These are phyloP conservation scores for Bullera alba DNA, from an alignment of 768 basidiomycete genomes.

Conservation along the genomic window DNA sequence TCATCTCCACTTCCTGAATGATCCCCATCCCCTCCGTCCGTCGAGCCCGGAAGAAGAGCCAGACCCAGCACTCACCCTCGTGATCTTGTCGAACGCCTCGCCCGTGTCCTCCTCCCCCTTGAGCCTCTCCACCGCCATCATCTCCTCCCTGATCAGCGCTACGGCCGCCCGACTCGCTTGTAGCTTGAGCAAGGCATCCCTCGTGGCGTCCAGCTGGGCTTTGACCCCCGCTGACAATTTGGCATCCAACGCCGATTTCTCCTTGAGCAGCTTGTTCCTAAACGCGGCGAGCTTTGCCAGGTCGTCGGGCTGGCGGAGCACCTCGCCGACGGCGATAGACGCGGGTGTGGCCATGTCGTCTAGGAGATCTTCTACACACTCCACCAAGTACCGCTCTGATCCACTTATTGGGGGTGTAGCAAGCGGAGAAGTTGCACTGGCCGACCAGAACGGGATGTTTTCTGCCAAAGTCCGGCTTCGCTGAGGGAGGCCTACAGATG, in stretches of 20 bases:
- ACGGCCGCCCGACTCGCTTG: conserved; percentile 40
- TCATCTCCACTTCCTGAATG: too few species aligned
- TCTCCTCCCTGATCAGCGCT: conserved; percentile 33
- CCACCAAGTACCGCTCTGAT: too few species aligned
- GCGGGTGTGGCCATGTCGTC: conserved; percentile 23
- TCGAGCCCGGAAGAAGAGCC: not conserved
- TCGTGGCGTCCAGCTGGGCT: conserved; percentile 83
- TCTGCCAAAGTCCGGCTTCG: too few species aligned
- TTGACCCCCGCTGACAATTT: conserved; percentile 84
- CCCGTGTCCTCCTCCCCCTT: conserved; percentile 68
- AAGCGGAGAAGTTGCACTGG: too few species aligned
- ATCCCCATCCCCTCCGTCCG: not conserved
- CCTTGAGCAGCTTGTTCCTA: conserved; percentile 90
- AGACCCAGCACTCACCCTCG: conserved; percentile 55
- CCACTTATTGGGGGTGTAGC: too few species aligned
- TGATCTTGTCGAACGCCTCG: conserved; percentile 90
- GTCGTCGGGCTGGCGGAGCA: conserved; percentile 88
- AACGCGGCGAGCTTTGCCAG: conserved; percentile 79
- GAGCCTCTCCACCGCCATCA: conserved; percentile 58
- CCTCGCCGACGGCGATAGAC: conserved; percentile 51
- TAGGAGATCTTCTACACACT: not conserved
- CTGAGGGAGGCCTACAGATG: too few species aligned
- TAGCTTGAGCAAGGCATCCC: conserved; percentile 58
- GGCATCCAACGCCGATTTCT: conserved; percentile 87
- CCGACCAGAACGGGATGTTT: too few species aligned